Percentiles rank a stretch among this genome's conserved stretches.
Evolutionary conservation across 2,329 filamentous ascomycete species (phyloP).

Genomic region (Ophiostoma perfectum): DNA sequence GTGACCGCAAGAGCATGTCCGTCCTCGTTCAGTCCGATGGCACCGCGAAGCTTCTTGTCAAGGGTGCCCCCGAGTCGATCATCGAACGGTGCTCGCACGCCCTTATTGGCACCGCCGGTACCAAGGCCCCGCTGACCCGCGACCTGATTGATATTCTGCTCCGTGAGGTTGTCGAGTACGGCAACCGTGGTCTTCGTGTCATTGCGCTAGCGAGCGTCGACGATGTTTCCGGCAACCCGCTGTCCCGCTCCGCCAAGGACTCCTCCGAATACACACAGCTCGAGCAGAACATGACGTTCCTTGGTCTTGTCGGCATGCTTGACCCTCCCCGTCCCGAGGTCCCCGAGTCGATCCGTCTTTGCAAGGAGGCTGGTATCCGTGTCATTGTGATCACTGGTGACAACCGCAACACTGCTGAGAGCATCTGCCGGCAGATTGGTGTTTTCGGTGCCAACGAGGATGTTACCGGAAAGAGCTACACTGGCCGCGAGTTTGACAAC

Average conservation of each 20-base stretch:
- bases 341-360: slow-evolving; percentile 75
- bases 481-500: slow-evolving; percentile 88
- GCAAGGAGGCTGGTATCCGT: slow-evolving; percentile 86
- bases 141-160: slow-evolving; percentile 65
- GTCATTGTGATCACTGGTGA: slow-evolving; percentile 98
- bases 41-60: slow-evolving; percentile 77
- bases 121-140: slow-evolving; percentile 65
- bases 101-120: slow-evolving; percentile 71
- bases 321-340: slow-evolving; percentile 91
- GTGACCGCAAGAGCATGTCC: slow-evolving; percentile 99
- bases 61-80: slow-evolving; percentile 92
- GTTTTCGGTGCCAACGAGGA: slow-evolving; percentile 73
- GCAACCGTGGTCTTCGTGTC: slow-evolving; percentile 85
- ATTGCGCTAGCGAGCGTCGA: slow-evolving; percentile 87
- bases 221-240: slow-evolving; percentile 63
- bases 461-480: slow-evolving; percentile 86
- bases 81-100: slow-evolving; percentile 85
- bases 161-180: slow-evolving; percentile 81
- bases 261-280: slow-evolving; percentile 78
- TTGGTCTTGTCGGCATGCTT: slow-evolving; percentile 93
- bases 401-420: slow-evolving; percentile 95
- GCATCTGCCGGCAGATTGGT: slow-evolving; percentile 94
- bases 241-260: slow-evolving; percentile 70
- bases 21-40: slow-evolving; percentile 71
- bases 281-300: slow-evolving; percentile 89